Percentiles rank a stretch among this genome's conserved stretches.
Conservation (phyloP, 2,329 filamentous ascomycete species). For the Apiospora saccharicola region DNA sequence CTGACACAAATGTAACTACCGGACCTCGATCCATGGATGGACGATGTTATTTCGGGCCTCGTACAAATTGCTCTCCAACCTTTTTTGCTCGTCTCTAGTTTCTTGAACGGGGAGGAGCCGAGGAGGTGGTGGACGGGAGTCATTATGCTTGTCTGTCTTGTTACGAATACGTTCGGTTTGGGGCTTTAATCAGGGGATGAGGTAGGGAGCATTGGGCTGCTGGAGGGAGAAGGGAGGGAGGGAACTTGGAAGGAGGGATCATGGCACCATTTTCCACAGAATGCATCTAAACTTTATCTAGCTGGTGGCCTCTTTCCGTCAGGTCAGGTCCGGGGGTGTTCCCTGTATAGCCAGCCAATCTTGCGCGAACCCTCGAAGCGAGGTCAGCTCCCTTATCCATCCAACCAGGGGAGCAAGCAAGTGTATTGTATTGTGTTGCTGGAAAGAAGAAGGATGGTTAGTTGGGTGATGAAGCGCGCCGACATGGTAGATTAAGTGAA, state of each 20-base stretch:
- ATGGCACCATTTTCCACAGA: neutral
- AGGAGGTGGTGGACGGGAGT: neutral
- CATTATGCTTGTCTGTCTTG: slow-evolving; percentile 10
- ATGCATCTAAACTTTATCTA: slow-evolving; percentile 5
- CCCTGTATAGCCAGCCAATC: neutral
- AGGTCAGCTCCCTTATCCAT: neutral
- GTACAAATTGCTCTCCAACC: neutral
- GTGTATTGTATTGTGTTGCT: neutral
- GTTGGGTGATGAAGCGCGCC: too few relatives aligned
- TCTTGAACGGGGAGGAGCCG: neutral
- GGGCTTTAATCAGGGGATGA: neutral
- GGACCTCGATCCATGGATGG: neutral
- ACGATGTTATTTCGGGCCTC: too few relatives aligned
- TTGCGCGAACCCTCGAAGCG: neutral
- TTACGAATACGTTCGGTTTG: slow-evolving; percentile 2
- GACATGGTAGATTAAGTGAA: neutral
- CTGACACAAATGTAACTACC: too few relatives aligned
- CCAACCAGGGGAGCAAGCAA: neutral
- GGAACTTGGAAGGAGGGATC: too few relatives aligned
- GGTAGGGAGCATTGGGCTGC: neutral
- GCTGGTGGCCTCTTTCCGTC: neutral
- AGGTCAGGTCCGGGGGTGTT: neutral
- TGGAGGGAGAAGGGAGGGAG: neutral
- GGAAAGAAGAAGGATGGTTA: neutral
- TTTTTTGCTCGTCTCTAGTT: neutral